Base-by-base conservation (phyloP, 1,284 basidiomycete genomes). In the Chalciporus sp. region DNA sequence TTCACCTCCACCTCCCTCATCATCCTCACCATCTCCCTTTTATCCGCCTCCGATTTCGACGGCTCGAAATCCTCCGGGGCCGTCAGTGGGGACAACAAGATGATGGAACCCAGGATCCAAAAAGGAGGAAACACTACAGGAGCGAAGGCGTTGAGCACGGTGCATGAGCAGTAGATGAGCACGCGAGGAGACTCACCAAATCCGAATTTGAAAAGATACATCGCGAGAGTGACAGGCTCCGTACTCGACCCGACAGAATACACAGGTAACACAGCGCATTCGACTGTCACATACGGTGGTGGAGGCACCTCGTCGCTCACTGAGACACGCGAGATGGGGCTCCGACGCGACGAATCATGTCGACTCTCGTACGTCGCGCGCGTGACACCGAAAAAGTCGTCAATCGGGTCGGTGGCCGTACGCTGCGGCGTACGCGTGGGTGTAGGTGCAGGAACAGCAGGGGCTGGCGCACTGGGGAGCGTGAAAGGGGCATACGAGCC, bases 81-180 rank as follows among this genome's bases (percentile, higher is more conserved):
- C 41, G 67, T 66, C 20, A 78, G 65, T 9, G 77, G 76, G 6
- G 70, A 76, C 27, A 75, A 49, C 6, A 79, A 69, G 45, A 80
- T 76, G 56, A 76, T 60, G 3, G 73, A 68, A 28, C 79, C 79
- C n/a, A 81, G 66, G 23, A 80, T 58, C 79, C 80, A 82, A 51
- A 80, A 75, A 33, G 73, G 76, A 8, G 76, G 76, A 61, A 81
- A 80, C 40, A 81, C 79, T 81, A 43, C 3, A 27, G 58, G 9
- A 49, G 29, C 7, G 31, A 9, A 1, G 7, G 29, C 20, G 5
- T 17, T 20, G 2, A 29, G 35, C 2, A 51, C 60, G 19, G 35
- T n/a, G 35, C 16, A n/a, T n/a, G 35, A 37, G n/a, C 8, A 1
- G n/a, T n/a, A 37, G 16, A 16, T 4, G 7, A 16, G 6, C 16